phyloP scores from a whole-genome alignment of 768 basidiomycete genomes.

The Collybiopsis confluens region DNA sequence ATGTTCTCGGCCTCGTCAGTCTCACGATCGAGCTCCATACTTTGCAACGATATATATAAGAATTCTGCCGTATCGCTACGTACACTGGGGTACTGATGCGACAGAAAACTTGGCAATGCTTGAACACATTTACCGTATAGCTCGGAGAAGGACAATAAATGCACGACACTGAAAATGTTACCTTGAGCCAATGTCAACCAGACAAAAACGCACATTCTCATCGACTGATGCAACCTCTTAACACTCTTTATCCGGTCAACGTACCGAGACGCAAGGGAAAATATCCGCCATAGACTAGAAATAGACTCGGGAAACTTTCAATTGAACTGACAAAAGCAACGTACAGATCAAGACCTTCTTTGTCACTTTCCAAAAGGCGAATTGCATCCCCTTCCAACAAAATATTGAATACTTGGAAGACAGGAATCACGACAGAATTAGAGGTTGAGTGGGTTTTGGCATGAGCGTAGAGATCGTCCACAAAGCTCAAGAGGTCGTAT shows the following conservation, averaged over 20 bases:
- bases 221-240: constrained; percentile 74
- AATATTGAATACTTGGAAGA: constrained; percentile 69
- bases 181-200: constrained; percentile 6
- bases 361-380: constrained; percentile 38
- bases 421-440: constrained; percentile 79
- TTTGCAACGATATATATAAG: constrained; percentile 74
- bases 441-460: constrained; percentile 49
- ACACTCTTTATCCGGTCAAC: constrained; percentile 72
- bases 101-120: constrained; percentile 57
- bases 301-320: constrained; percentile 7
- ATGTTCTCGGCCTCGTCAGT: constrained; percentile 65
- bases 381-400: constrained; percentile 69
- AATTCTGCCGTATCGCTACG: constrained; percentile 80
- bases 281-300: constrained; percentile 48
- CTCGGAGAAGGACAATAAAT: constrained; percentile 51
- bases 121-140: constrained; percentile 41
- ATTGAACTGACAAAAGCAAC: constrained; percentile 18
- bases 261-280: constrained; percentile 57
- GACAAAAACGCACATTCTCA: constrained; percentile 66
- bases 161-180: constrained; percentile 50
- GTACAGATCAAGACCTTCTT: constrained; percentile 50
- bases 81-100: constrained; percentile 77
- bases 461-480: constrained; percentile 53
- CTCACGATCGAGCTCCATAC: constrained; percentile 59
- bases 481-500: constrained; percentile 50